Conservation (phyloP, 805 yeast genomes). For the Metschnikowia continentalis region DNA sequence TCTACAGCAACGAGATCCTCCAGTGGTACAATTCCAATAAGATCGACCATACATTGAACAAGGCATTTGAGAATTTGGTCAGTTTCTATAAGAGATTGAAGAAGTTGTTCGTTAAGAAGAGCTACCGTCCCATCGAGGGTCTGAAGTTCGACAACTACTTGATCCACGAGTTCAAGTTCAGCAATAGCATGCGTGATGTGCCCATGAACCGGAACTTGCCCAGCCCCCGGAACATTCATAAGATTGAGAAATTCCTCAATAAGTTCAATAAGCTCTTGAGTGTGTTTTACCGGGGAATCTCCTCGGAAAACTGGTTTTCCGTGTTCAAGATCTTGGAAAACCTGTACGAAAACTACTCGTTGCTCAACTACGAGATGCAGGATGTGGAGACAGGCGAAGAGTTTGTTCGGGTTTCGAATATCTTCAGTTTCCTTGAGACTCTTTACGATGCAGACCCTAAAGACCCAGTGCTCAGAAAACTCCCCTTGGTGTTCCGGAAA, state of each 20-base stretch:
- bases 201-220: constrained; percentile 46
- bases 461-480: constrained; percentile 32
- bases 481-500: constrained; percentile 69
- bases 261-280: constrained; percentile 60
- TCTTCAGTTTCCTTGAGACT: constrained; percentile 65
- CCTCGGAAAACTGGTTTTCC: constrained; percentile 73
- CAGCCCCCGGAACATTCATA: constrained; percentile 40
- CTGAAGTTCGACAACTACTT: constrained; percentile 37
- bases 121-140: constrained; percentile 56
- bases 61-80: constrained; percentile 37
- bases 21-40: constrained; percentile 45
- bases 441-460: constrained; percentile 47
- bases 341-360: constrained; percentile 54
- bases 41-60: constrained; percentile 31
- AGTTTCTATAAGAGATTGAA: constrained; percentile 60
- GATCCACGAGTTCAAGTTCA: constrained; percentile 40
- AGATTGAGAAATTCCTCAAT: constrained; percentile 58
- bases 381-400: constrained; percentile 44
- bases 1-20: constrained; percentile 62
- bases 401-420: constrained; percentile 57
- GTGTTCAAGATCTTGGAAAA: constrained; percentile 71
- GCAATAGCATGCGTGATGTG: constrained; percentile 39
- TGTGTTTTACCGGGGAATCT: constrained; percentile 52
- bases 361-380: constrained; percentile 53
- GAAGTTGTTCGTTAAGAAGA: constrained; percentile 63